These are phyloP conservation scores for Bruguiera hainesii DNA, from an alignment of 441 rosid genomes.

Conservation along the genomic window DNA sequence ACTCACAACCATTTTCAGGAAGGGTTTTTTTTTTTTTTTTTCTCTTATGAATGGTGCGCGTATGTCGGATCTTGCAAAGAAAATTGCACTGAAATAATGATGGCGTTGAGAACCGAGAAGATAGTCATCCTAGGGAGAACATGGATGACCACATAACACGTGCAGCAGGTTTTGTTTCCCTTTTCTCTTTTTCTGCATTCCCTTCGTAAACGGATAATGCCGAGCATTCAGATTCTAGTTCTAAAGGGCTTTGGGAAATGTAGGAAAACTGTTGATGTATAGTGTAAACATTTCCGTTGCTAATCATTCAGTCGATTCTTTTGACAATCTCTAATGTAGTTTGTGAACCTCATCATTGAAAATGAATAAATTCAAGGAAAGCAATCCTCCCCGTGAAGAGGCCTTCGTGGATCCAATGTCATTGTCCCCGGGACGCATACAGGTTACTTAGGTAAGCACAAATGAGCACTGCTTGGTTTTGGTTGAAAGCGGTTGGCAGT, in stretches of 20 bases:
- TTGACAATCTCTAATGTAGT: background rate
- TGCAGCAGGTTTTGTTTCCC: slow-evolving; percentile 14
- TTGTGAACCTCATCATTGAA: background rate
- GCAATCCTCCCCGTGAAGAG: background rate
- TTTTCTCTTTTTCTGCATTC: slow-evolving; percentile 1
- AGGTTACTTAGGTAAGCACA: no score
- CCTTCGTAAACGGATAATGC: slow-evolving; percentile 22
- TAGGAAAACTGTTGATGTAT: background rate
- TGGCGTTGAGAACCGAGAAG: background rate
- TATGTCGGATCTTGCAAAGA: no score
- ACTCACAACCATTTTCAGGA: no score
- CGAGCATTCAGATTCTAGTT: slow-evolving; percentile 25
- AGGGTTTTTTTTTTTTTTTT: no score
- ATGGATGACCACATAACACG: slow-evolving; percentile 8
- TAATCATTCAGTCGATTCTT: slow-evolving; percentile 2
- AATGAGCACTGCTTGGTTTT: no score
- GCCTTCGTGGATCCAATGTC: background rate
- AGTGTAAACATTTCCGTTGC: background rate
- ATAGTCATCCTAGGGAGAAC: background rate
- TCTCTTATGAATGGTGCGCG: no score
- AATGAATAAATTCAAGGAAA: background rate
- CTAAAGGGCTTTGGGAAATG: background rate
- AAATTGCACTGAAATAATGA: background rate
- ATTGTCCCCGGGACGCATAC: no score
- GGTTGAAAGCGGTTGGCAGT: no score